A percentile compares a stretch with the other conserved stretches of the same genome.
phyloP scores from a whole-genome alignment of 345 rosid species.

The Citrus unshiu region DNA sequence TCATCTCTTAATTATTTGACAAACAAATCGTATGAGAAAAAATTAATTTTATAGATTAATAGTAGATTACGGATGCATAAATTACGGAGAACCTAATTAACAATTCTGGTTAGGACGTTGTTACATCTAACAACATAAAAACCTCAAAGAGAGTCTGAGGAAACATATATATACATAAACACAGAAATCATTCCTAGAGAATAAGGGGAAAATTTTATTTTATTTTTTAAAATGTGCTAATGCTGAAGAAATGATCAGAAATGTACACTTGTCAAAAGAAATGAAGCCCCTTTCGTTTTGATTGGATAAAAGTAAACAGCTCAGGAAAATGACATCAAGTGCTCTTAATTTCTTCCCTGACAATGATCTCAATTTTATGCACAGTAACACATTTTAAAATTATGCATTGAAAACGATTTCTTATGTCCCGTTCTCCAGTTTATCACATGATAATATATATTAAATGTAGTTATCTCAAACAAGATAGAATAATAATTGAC shows the following conservation, averaged over 20 bases:
- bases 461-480: background rate
- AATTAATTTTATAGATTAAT: too few relatives aligned
- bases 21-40: too few relatives aligned
- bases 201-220: too few relatives aligned
- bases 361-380: too few relatives aligned
- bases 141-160: too few relatives aligned
- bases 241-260: background rate
- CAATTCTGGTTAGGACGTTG: too few relatives aligned
- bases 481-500: background rate
- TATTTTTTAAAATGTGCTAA: background rate
- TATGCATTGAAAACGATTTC: slow-evolving; percentile 13
- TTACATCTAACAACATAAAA: too few relatives aligned
- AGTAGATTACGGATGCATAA: too few relatives aligned
- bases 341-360: background rate
- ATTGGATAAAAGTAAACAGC: slow-evolving; percentile 11
- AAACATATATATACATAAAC: too few relatives aligned
- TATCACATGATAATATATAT: background rate
- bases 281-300: background rate
- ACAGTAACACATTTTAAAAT: slow-evolving; percentile 3
- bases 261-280: slow-evolving; percentile 17
- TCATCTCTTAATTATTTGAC: too few relatives aligned
- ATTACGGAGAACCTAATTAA: too few relatives aligned
- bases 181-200: too few relatives aligned
- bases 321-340: slow-evolving; percentile 20
- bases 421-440: background rate